Conservation (phyloP, 208 protist species). For the Leishmania major region DNA sequence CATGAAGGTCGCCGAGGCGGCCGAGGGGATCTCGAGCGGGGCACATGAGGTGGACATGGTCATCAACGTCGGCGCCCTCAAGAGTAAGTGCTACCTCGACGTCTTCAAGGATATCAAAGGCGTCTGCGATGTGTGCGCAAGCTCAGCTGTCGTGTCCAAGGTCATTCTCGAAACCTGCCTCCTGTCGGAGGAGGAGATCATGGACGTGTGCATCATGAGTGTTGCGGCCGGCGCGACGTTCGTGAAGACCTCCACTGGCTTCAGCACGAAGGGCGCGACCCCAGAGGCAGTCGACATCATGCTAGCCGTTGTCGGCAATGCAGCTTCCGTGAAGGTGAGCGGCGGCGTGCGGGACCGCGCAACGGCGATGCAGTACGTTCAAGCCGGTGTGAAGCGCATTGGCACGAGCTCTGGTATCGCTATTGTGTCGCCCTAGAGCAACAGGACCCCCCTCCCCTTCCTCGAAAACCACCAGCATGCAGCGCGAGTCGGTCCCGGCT, state of each 20-base stretch:
- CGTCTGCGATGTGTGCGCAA: slow-evolving; percentile 53
- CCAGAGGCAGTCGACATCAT: slow-evolving; percentile 91
- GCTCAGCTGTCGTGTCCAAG: slow-evolving; percentile 51
- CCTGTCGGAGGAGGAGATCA: slow-evolving; percentile 87
- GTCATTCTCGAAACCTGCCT: slow-evolving; percentile 96
- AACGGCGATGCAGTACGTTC: slow-evolving; percentile 83
- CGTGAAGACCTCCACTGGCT: slow-evolving; percentile 97
- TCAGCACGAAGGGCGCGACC: slow-evolving; percentile 89
- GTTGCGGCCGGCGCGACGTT: slow-evolving; percentile 88
- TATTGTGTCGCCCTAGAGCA: slow-evolving; percentile 50
- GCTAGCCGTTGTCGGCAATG: slow-evolving; percentile 87
- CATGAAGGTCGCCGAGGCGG: slow-evolving; percentile 88
- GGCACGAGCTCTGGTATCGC: slow-evolving; percentile 90
- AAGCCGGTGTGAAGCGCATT: slow-evolving; percentile 86
- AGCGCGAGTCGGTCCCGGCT: neutral
- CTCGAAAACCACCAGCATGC: too few relatives aligned
- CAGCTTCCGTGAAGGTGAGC: slow-evolving; percentile 84
- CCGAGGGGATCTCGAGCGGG: slow-evolving; percentile 63
- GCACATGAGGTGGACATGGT: slow-evolving; percentile 96
- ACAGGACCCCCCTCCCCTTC: too few relatives aligned
- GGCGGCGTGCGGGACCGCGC: slow-evolving; percentile 88
- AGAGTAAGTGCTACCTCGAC: slow-evolving; percentile 80
- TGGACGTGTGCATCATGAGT: slow-evolving; percentile 87
- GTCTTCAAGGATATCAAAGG: slow-evolving; percentile 90
- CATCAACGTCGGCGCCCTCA: slow-evolving; percentile 90